phyloP scores from a whole-genome alignment of 805 yeast genomes.

The Candida silvicultrix region DNA sequence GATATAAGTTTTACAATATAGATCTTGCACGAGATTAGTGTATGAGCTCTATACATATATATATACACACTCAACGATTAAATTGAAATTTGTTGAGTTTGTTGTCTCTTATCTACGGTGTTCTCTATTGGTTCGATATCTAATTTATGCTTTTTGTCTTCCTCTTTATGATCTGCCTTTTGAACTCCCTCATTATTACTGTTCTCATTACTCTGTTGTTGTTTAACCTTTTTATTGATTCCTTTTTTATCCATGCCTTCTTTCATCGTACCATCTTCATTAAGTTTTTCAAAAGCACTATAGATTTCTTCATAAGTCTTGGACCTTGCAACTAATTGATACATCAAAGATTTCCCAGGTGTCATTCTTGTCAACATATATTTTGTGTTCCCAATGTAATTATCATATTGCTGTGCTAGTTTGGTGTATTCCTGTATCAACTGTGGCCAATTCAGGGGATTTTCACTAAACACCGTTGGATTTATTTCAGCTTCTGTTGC shows the following conservation, averaged over 20 bases:
- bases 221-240: neutral
- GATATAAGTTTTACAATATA: too few species aligned
- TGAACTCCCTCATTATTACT: neutral
- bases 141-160: conserved; percentile 10
- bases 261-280: conserved; percentile 14
- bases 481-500: conserved; percentile 88
- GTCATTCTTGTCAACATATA: conserved; percentile 72
- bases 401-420: conserved; percentile 50
- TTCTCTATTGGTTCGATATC: conserved; percentile 5
- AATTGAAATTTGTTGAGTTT: neutral
- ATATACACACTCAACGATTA: neutral
- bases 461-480: conserved; percentile 61
- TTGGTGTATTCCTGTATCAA: conserved; percentile 49
- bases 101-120: conserved; percentile 2
- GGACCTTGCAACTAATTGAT: conserved; percentile 48
- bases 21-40: too few species aligned
- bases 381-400: conserved; percentile 69
- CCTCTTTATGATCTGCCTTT: neutral
- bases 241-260: too few species aligned
- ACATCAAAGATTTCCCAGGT: conserved; percentile 65
- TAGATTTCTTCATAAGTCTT: conserved; percentile 49
- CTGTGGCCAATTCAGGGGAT: conserved; percentile 45
- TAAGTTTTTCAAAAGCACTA: conserved; percentile 14
- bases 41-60: neutral
- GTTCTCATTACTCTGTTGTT: neutral